Evolutionary conservation across 805 yeast genomes (phyloP).

Genomic region (Spathaspora girioi): DNA sequence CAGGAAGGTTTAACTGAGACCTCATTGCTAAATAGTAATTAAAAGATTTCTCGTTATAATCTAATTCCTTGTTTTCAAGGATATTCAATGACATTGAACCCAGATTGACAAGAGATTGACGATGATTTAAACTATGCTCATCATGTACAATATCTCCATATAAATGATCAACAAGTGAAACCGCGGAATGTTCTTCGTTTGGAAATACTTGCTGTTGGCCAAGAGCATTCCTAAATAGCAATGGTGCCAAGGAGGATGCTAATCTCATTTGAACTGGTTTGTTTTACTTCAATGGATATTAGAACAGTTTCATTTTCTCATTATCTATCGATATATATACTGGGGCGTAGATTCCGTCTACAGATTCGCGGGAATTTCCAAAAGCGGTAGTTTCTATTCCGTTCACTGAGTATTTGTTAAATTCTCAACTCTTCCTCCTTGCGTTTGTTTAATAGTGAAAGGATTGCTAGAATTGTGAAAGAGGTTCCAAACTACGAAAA

Average conservation of each 20-base stretch:
- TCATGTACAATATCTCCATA: constrained; percentile 23
- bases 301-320: not conserved
- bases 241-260: not conserved
- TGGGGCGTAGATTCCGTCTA: not conserved
- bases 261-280: not conserved
- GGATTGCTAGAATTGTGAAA: no score
- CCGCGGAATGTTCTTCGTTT: not conserved
- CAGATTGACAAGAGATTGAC: not conserved
- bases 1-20: constrained; percentile 24
- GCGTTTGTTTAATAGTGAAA: no score
- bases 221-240: not conserved
- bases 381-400: not conserved
- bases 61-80: no score
- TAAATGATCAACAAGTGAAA: constrained; percentile 18
- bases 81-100: not conserved
- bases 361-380: not conserved
- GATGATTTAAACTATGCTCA: constrained; percentile 7
- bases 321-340: not conserved
- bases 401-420: no score
- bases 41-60: constrained; percentile 1
- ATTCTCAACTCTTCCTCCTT: no score
- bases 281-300: not conserved
- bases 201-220: not conserved
- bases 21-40: constrained; percentile 4
- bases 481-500: no score